Evolutionary conservation across 805 yeast species (phyloP).

Genomic region (Saturnispora dispora): DNA sequence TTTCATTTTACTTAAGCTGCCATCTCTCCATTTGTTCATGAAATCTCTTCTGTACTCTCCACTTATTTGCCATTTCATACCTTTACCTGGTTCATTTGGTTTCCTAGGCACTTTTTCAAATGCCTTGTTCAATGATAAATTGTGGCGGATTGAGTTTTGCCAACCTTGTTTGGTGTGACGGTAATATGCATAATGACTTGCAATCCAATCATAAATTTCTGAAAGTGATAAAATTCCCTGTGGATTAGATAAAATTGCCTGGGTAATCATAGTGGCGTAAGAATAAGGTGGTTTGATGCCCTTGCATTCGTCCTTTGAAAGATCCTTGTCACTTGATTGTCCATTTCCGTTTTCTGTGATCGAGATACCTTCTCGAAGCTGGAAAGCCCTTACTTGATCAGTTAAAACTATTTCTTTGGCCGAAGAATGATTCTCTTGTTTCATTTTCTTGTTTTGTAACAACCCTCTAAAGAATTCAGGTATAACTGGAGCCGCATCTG

Average conservation of each 20-base stretch:
- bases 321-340: conserved; percentile 36
- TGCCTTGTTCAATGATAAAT: conserved; percentile 88
- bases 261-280: conserved; percentile 97
- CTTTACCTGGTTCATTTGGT: conserved; percentile 96
- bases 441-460: conserved; percentile 23
- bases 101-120: conserved; percentile 95
- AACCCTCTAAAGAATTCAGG: conserved; percentile 38
- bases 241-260: conserved; percentile 80
- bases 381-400: conserved; percentile 37
- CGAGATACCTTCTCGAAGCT: conserved; percentile 18
- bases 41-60: conserved; percentile 80
- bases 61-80: conserved; percentile 98
- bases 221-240: conserved; percentile 85
- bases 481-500: conserved; percentile 73
- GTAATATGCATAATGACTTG: conserved; percentile 82
- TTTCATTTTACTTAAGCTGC: conserved; percentile 63
- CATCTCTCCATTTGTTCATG: conserved; percentile 66
- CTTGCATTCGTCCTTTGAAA: conserved; percentile 83
- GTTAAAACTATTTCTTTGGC: background rate
- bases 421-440: background rate
- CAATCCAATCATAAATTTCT: conserved; percentile 88
- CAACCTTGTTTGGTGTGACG: conserved; percentile 90
- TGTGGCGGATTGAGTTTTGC: conserved; percentile 97
- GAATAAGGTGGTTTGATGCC: conserved; percentile 95
- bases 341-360: conserved; percentile 8